phyloP scores from a whole-genome alignment of 352 stramenopile species.

The Pythium brachiatum region DNA sequence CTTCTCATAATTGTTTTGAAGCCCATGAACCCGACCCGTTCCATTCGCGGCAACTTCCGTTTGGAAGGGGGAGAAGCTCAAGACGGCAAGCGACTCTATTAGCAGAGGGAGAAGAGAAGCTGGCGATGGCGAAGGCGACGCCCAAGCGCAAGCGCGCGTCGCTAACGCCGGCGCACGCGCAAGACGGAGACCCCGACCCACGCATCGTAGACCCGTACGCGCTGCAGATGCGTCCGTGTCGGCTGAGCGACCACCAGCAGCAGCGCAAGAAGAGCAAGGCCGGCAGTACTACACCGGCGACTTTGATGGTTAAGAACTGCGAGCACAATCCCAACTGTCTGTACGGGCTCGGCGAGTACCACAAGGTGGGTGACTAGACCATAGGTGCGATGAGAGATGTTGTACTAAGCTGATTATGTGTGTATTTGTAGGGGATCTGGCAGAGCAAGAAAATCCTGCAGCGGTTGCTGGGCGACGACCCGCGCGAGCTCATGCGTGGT shows the following conservation, averaged over 20 bases:
- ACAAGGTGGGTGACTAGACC: slow-evolving; percentile 36
- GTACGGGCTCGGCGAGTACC: slow-evolving; percentile 76
- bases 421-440: slow-evolving; percentile 54
- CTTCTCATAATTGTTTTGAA: neutral
- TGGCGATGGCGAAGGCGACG: slow-evolving; percentile 16
- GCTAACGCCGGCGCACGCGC: slow-evolving; percentile 3
- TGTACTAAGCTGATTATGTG: too few species aligned
- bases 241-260: slow-evolving; percentile 65
- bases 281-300: slow-evolving; percentile 2
- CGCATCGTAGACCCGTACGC: slow-evolving; percentile 63
- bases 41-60: slow-evolving; percentile 2
- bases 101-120: neutral
- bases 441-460: slow-evolving; percentile 49
- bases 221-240: slow-evolving; percentile 41
- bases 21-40: slow-evolving; percentile 1
- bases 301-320: slow-evolving; percentile 55
- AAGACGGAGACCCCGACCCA: slow-evolving; percentile 21
- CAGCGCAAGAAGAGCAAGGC: slow-evolving; percentile 49
- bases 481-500: slow-evolving; percentile 45
- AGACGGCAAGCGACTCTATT: neutral
- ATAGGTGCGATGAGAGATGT: too few species aligned
- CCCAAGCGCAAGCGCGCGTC: slow-evolving; percentile 61
- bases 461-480: slow-evolving; percentile 63
- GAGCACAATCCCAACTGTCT: slow-evolving; percentile 84
- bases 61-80: neutral